Evolutionary conservation across 2,329 filamentous ascomycete species (phyloP), one percentile per base, ranked within the genome.

Genomic region (Penicillium italicum): DNA sequence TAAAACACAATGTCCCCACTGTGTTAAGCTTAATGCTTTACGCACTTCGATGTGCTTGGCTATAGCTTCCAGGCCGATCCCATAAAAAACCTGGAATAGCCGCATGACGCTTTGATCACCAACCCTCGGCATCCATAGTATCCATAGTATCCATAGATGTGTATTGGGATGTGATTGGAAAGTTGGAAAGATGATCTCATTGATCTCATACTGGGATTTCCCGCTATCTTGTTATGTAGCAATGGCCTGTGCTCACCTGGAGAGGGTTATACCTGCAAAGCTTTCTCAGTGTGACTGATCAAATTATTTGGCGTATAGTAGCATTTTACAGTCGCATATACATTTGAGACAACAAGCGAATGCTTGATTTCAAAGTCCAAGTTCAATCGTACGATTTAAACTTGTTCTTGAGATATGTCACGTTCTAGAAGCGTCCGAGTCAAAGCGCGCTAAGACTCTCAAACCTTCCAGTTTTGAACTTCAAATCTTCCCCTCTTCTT

Each of bases 361-460:
- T 33, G 14, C 10, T 48, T 11, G 16, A 4, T 2, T n/a, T 37
- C 4, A 18, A 36, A 26, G 16, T 47, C 16, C 10, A 36, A 36
- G 24, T 14, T 28, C 16, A 37, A 49, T 14, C n/a, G 28, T 44
- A 46, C n/a, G n/a, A n/a, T n/a, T n/a, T n/a, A n/a, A n/a, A n/a
- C n/a, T n/a, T n/a, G n/a, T n/a, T n/a, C n/a, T n/a, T n/a, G n/a
- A n/a, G n/a, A n/a, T n/a, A n/a, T 48, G 28, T 43, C 37, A 50
- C 41, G 42, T 64, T 64, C 61, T 63, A 60, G 60, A 64, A 64
- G 55, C 55, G 50, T 63, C 61, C 50, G 53, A 54, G 42, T 54
- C 48, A 55, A 56, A 53, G 37, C 53, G 53, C 56, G 49, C 56
- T 52, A 58, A 51, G 40, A 48, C 16, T 24, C 40, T 37, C 56